Percentiles rank a stretch among this genome's conserved stretches.
These are phyloP conservation scores for Pyrenula aspistea DNA, from an alignment of 495 filamentous ascomycete genomes.

Conservation along the genomic window DNA sequence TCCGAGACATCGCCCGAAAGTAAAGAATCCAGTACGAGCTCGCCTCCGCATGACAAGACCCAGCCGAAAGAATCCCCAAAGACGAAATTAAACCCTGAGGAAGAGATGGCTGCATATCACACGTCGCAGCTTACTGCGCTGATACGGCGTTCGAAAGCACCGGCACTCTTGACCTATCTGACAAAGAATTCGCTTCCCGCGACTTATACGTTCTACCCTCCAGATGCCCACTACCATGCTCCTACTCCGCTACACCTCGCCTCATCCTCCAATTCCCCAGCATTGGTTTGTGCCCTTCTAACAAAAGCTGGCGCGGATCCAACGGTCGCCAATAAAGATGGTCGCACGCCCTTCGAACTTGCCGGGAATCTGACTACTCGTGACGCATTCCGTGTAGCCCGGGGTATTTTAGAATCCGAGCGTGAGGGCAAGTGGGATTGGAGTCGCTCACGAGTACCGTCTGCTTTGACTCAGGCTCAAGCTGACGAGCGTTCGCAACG, in stretches of 20 bases:
- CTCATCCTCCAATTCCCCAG: conserved; percentile 59
- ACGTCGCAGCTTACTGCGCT: conserved; percentile 79
- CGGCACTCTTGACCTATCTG: conserved; percentile 77
- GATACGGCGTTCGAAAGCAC: conserved; percentile 80
- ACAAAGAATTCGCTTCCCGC: conserved; percentile 54
- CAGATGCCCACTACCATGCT: conserved; percentile 63
- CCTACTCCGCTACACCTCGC: conserved; percentile 82
- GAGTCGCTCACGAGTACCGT: conserved; percentile 59
- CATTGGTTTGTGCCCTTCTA: conserved; percentile 65
- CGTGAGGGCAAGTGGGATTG: conserved; percentile 54
- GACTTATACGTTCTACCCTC: conserved; percentile 62
- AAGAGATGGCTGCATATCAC: conserved; percentile 67
- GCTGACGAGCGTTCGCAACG: conserved; percentile 48
- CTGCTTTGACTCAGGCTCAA: conserved; percentile 53
- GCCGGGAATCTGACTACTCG: conserved; percentile 76
- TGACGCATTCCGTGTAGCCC: conserved; percentile 84
- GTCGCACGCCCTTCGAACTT: conserved; percentile 73
- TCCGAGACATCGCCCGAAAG: conserved; percentile 36
- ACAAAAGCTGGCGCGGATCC: conserved; percentile 67
- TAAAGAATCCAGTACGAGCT: conserved; percentile 8
- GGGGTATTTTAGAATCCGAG: conserved; percentile 62
- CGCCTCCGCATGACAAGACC: conserved; percentile 9
- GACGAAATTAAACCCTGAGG: conserved; percentile 56
- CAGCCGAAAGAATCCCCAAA: conserved; percentile 35
- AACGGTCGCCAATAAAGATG: conserved; percentile 47